Evolutionary conservation across 2,329 filamentous ascomycete genomes (phyloP).

Genomic region (Colletotrichum graminicola): DNA sequence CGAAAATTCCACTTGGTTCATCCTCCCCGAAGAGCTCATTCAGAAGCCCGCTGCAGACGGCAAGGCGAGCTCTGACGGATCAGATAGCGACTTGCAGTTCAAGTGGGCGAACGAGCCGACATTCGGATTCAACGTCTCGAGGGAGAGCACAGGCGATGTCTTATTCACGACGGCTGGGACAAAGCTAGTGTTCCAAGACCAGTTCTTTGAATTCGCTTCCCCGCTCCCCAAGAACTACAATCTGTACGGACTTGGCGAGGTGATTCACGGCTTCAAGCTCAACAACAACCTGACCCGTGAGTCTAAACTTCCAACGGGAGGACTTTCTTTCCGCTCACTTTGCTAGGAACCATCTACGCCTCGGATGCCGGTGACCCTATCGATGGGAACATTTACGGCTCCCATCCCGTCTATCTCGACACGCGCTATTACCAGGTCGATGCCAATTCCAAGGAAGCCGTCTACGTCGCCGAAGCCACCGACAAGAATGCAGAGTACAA

Average conservation of each 20-base stretch:
- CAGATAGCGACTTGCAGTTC: slow-evolving; percentile 65
- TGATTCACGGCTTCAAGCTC: slow-evolving; percentile 78
- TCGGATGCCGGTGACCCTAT: slow-evolving; percentile 76
- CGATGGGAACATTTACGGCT: slow-evolving; percentile 79
- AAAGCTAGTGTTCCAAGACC: slow-evolving; percentile 78
- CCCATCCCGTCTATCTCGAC: slow-evolving; percentile 83
- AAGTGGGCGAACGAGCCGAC: slow-evolving; percentile 66
- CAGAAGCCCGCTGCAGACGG: slow-evolving; percentile 59
- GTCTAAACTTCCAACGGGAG: slow-evolving; percentile 29
- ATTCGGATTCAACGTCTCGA: slow-evolving; percentile 76
- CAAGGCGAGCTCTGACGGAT: slow-evolving; percentile 47
- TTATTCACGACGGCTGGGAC: slow-evolving; percentile 76
- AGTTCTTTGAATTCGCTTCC: slow-evolving; percentile 81
- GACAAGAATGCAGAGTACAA: slow-evolving; percentile 63
- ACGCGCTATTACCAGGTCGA: slow-evolving; percentile 78
- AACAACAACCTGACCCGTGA: slow-evolving; percentile 77
- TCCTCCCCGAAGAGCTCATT: slow-evolving; percentile 73
- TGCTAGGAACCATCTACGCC: slow-evolving; percentile 64
- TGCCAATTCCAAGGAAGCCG: slow-evolving; percentile 58
- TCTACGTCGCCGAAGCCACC: slow-evolving; percentile 67
- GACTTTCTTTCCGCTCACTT: slow-evolving; percentile 1
- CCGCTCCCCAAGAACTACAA: slow-evolving; percentile 78
- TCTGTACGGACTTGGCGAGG: slow-evolving; percentile 80
- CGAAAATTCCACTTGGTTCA: slow-evolving; percentile 75
- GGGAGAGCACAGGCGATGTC: slow-evolving; percentile 71